Percentiles rank a stretch among this genome's conserved stretches.
Evolutionary conservation across 139 green algal genomes (phyloP).

Genomic region (Chlamydomonas asymmetrica): DNA sequence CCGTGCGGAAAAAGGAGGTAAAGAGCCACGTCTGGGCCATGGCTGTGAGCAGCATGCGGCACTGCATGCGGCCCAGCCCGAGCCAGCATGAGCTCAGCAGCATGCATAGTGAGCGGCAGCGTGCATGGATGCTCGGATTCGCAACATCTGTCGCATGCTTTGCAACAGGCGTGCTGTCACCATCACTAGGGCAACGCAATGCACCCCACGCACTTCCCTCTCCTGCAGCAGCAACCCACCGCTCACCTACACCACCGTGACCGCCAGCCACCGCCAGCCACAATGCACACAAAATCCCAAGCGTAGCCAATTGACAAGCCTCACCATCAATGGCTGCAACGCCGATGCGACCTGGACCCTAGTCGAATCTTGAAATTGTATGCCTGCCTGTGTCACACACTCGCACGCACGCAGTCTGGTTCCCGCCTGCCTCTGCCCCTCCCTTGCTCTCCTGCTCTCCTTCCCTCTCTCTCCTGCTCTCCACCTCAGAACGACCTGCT

Average conservation of each 20-base stretch:
- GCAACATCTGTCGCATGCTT: neutral
- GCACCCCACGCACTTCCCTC: no score
- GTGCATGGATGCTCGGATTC: neutral
- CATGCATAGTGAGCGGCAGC: neutral
- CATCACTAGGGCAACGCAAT: no score
- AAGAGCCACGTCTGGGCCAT: neutral
- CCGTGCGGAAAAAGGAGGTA: constrained; percentile 8
- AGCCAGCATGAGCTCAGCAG: neutral
- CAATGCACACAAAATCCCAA: no score
- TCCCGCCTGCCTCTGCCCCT: neutral
- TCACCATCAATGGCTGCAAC: neutral
- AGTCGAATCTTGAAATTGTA: neutral
- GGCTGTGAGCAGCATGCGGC: neutral
- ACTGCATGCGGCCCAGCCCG: neutral
- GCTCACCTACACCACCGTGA: no score
- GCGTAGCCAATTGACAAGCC: neutral
- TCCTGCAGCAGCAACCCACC: no score
- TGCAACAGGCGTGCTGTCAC: no score
- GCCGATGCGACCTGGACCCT: neutral
- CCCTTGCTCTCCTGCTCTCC: neutral
- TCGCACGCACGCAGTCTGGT: neutral
- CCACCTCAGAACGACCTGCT: constrained; percentile 7
- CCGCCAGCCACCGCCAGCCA: no score
- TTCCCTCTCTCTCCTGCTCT: neutral
- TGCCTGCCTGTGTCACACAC: neutral